Percentiles rank a stretch among this genome's conserved stretches.
These are phyloP conservation scores for Boletus rubroflammeus DNA, from an alignment of 768 basidiomycete species.

Conservation along the genomic window DNA sequence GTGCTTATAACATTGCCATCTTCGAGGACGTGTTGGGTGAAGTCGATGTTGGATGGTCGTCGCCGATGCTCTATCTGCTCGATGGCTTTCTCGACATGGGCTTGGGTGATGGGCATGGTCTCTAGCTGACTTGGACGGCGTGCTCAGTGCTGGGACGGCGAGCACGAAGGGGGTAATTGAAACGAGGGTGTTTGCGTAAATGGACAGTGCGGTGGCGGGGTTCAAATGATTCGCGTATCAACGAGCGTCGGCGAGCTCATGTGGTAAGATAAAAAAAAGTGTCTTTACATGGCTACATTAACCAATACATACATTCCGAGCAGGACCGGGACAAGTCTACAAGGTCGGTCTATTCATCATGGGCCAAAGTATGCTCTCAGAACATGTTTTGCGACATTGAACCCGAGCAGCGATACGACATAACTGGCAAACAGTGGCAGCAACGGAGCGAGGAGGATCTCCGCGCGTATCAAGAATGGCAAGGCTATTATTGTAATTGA, in stretches of 20 bases:
- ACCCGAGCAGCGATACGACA: conserved; percentile 81
- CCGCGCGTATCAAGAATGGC: conserved; percentile 90
- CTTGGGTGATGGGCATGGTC: conserved; percentile 35
- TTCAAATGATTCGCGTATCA: conserved; percentile 21
- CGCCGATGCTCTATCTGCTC: conserved; percentile 41
- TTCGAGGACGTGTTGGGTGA: conserved; percentile 88
- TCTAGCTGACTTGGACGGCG: background rate
- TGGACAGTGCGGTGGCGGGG: conserved; percentile 21
- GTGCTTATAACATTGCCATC: conserved; percentile 91
- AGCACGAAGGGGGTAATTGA: conserved; percentile 2
- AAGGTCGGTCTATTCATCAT: conserved; percentile 13
- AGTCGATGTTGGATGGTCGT: conserved; percentile 69
- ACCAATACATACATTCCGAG: background rate
- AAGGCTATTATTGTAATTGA: conserved; percentile 50
- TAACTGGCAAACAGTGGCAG: conserved; percentile 85
- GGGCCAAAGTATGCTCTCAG: conserved; percentile 75
- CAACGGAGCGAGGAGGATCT: conserved; percentile 86
- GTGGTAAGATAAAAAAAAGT: background rate
- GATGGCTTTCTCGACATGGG: conserved; percentile 35
- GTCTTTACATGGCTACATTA: conserved; percentile 13
- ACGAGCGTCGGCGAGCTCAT: background rate
- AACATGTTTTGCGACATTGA: conserved; percentile 85
- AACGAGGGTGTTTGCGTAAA: conserved; percentile 15
- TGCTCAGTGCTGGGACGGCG: background rate
- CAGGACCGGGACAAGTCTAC: background rate